Evolutionary conservation across 78 protist species (phyloP).

Genomic region (Bodo saltans): DNA sequence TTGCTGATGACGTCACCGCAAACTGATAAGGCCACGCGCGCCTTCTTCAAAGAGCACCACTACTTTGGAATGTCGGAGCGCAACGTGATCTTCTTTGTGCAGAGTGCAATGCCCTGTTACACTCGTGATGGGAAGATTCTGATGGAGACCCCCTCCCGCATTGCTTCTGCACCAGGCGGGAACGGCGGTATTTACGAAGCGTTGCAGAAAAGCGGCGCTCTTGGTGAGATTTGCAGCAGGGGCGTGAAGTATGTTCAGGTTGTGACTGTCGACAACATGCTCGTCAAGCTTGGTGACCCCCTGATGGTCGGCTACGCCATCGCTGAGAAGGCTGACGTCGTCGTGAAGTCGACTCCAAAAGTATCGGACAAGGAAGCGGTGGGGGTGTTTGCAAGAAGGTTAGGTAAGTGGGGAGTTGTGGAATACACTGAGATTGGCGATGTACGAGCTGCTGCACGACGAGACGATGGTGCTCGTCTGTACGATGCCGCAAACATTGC

Average conservation of each 20-base stretch:
- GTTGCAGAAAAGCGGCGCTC: constrained; percentile 50
- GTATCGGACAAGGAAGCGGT: constrained; percentile 22
- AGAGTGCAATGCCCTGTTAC: constrained; percentile 79
- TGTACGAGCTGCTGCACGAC: constrained; percentile 46
- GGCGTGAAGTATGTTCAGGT: constrained; percentile 71
- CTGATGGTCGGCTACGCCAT: constrained; percentile 70
- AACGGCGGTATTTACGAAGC: constrained; percentile 84
- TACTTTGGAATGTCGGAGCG: constrained; percentile 72
- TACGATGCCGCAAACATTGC: constrained; percentile 79
- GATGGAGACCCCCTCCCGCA: constrained; percentile 8
- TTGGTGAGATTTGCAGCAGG: constrained; percentile 59
- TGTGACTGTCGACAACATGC: constrained; percentile 86
- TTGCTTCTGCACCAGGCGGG: constrained; percentile 86
- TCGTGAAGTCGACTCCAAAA: constrained; percentile 77
- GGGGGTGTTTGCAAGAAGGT: constrained; percentile 34
- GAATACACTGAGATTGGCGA: constrained; percentile 86
- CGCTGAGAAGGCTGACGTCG: constrained; percentile 49
- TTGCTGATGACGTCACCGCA: constrained; percentile 86
- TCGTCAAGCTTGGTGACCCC: constrained; percentile 84
- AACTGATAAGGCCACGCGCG: constrained; percentile 60
- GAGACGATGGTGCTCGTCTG: constrained; percentile 46
- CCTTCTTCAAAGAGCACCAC: constrained; percentile 59
- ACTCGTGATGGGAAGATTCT: constrained; percentile 69
- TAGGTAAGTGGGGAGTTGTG: constrained; percentile 45
- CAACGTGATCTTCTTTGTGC: constrained; percentile 79